phyloP scores from a whole-genome alignment of 345 rosid species.

The Schrenkiella parvula region DNA sequence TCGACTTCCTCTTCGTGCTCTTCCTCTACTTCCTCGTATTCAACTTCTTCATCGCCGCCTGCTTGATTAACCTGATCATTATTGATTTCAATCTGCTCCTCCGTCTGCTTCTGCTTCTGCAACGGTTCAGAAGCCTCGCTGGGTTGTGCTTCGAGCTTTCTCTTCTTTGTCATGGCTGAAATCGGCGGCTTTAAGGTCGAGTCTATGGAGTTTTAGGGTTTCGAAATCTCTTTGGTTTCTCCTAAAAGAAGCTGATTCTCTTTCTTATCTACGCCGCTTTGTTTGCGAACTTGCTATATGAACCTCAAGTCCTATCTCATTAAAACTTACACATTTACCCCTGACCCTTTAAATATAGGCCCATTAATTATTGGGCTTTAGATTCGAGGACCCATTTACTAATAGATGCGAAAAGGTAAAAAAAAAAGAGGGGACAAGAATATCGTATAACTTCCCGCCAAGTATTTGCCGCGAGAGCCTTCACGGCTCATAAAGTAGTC shows the following conservation, averaged over 20 bases:
- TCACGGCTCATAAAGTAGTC: background rate
- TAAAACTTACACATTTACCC: background rate
- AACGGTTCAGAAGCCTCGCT: conserved; percentile 26
- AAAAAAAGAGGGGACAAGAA: background rate
- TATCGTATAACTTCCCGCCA: conserved; percentile 14
- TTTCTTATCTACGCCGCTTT: conserved; percentile 25
- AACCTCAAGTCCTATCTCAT: background rate
- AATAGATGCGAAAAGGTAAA: background rate
- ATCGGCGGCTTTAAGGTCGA: background rate
- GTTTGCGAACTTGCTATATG: background rate
- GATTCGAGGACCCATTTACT: background rate
- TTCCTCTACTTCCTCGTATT: conserved; percentile 38
- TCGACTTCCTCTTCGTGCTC: conserved; percentile 36
- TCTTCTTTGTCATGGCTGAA: conserved; percentile 56
- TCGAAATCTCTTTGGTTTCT: conserved; percentile 1
- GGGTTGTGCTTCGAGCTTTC: conserved; percentile 46
- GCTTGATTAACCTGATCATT: conserved; percentile 10
- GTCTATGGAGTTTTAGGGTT: conserved; percentile 31
- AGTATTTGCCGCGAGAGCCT: conserved; percentile 16
- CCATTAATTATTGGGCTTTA: conserved; percentile 8
- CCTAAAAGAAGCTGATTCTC: background rate
- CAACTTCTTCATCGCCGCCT: conserved; percentile 31
- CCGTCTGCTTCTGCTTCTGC: conserved; percentile 21
- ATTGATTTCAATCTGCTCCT: conserved; percentile 18
- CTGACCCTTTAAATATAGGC: background rate